Percentiles rank a stretch among this genome's conserved stretches.
These are phyloP conservation scores for Chaetomiaceae sp. DNA, from an alignment of 2,329 filamentous ascomycete species.

Conservation along the genomic window DNA sequence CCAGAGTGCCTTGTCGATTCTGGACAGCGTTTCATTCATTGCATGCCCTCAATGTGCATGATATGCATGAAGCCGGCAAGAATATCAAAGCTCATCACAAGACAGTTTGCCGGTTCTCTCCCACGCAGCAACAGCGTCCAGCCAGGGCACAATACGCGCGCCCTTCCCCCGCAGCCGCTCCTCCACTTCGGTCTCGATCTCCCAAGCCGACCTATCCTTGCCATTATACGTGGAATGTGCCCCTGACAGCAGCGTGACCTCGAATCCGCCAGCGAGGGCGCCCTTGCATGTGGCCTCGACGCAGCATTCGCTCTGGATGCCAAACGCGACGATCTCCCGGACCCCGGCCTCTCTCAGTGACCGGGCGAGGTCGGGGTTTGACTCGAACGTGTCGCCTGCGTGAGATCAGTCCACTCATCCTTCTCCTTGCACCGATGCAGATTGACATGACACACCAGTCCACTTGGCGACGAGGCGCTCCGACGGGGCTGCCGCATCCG, in stretches of 20 bases:
- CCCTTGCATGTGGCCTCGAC: constrained; percentile 26
- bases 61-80: no score
- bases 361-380: constrained; percentile 27
- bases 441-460: constrained; percentile 11
- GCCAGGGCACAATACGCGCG: constrained; percentile 22
- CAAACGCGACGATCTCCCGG: constrained; percentile 25
- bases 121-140: constrained; percentile 16
- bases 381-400: constrained; percentile 27
- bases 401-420: background rate
- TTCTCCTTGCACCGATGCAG: background rate
- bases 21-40: no score
- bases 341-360: constrained; percentile 23
- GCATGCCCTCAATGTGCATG: no score
- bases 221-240: constrained; percentile 30
- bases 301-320: constrained; percentile 31
- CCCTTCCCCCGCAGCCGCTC: constrained; percentile 20
- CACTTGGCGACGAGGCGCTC: constrained; percentile 27
- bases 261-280: constrained; percentile 26
- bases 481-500: constrained; percentile 13
- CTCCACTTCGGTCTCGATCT: constrained; percentile 28
- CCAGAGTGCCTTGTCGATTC: no score
- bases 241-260: constrained; percentile 26
- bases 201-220: constrained; percentile 19
- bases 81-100: no score
- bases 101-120: background rate